A percentile compares a stretch with the other conserved stretches of the same genome.
Conservation (phyloP, 257 asterid genomes). For the Ilex asprella region DNA sequence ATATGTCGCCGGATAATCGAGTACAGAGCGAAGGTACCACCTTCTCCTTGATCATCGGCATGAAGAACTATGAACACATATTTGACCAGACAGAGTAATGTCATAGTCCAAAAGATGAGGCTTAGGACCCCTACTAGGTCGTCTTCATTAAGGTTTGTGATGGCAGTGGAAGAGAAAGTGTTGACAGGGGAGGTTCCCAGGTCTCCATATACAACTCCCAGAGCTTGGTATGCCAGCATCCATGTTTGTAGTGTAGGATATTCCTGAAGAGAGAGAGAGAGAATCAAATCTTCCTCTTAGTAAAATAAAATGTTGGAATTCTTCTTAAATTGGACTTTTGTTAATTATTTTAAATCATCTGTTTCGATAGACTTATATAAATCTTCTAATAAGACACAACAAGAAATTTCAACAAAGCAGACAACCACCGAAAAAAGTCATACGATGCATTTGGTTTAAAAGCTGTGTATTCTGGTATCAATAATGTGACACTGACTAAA, state of each 20-base stretch:
- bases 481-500: too few species aligned
- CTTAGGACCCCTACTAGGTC: constrained; percentile 64
- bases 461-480: too few species aligned
- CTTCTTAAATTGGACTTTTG: too few species aligned
- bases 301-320: too few species aligned
- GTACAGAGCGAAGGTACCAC: constrained; percentile 77
- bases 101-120: constrained; percentile 70
- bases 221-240: background rate
- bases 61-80: constrained; percentile 60
- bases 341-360: too few species aligned
- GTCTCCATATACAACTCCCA: background rate
- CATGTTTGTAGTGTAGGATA: background rate
- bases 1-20: constrained; percentile 48
- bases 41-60: constrained; percentile 79
- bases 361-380: background rate
- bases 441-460: too few species aligned
- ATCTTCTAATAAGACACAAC: too few species aligned
- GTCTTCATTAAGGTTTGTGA: constrained; percentile 6
- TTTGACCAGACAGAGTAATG: constrained; percentile 45
- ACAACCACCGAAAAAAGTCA: too few species aligned
- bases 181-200: background rate
- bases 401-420: too few species aligned
- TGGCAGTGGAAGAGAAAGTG: background rate
- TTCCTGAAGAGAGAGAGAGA: background rate
- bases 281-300: background rate